These are phyloP conservation scores for Ogataea thermomethanolica DNA, from an alignment of 805 yeast species.

Conservation along the genomic window DNA sequence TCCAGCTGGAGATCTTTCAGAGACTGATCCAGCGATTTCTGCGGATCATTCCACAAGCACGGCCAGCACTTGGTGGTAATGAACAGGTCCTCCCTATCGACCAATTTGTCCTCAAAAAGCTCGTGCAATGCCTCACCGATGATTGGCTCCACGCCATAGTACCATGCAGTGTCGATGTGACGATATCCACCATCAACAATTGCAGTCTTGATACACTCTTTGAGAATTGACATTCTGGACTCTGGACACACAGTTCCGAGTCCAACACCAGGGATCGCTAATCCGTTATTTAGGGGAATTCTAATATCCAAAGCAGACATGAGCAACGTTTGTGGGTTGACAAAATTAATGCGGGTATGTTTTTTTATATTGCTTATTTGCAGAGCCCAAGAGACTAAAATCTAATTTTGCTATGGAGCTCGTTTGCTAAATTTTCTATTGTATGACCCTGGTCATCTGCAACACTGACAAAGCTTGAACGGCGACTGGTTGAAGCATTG, in stretches of 20 bases:
- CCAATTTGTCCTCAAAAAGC: slow-evolving; percentile 42
- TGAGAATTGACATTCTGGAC: slow-evolving; percentile 13
- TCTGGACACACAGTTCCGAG: slow-evolving; percentile 53
- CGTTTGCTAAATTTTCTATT: slow-evolving; percentile 4
- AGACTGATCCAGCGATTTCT: slow-evolving; percentile 39
- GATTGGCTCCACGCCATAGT: slow-evolving; percentile 41
- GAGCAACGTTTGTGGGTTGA: not conserved
- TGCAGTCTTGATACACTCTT: slow-evolving; percentile 25
- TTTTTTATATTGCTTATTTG: not conserved
- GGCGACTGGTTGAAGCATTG: slow-evolving; percentile 3
- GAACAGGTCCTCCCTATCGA: slow-evolving; percentile 54
- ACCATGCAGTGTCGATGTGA: slow-evolving; percentile 53
- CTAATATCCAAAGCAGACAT: slow-evolving; percentile 18
- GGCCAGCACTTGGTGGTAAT: slow-evolving; percentile 75
- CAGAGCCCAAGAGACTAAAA: slow-evolving; percentile 1
- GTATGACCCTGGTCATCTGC: not conserved
- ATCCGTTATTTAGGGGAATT: slow-evolving; percentile 58
- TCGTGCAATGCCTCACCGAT: slow-evolving; percentile 36
- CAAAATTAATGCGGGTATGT: not conserved
- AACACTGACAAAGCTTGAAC: slow-evolving; percentile 3
- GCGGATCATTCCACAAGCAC: slow-evolving; percentile 38
- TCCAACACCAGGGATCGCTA: slow-evolving; percentile 61
- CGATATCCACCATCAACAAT: slow-evolving; percentile 42
- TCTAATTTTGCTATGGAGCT: slow-evolving; percentile 5
- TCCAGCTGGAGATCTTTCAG: slow-evolving; percentile 41